Base-by-base conservation (phyloP, 2,329 filamentous ascomycete species). In the Septoria petroselini region DNA sequence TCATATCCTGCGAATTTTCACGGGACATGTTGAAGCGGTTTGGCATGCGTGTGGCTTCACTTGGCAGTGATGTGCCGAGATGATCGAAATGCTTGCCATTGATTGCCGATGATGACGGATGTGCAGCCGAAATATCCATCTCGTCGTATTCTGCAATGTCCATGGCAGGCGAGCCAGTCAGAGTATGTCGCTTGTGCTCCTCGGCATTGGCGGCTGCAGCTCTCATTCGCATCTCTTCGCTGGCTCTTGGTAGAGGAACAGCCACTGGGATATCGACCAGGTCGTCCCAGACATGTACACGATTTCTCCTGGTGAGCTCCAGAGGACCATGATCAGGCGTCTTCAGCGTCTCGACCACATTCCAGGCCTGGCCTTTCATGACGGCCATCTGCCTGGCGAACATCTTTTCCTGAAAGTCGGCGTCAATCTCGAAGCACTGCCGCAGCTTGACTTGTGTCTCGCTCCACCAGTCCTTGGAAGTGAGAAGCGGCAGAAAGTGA, bases 311-410 rank as follows among this genome's bases (percentile, higher is more conserved):
- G 3, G 93, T 97, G 45, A 98, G 80, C 71, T 97, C 93, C 14
- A 98, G 75, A 0, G 93, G 93, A 0, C 93, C 93, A 65, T 97
- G 91, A 64, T 97, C 93, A 0, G 82, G 77, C 14, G 87, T 87
- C 69, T 98, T 98, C 54, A 98, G 78, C 0, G 93, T 96, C 73
- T 98, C 93, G 3, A 98, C 93, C 0, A 98, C 93, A 66, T 98
- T 98, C 90, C 93, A 98, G 0, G 93, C 93, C 67, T 98, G 93
- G 8, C 93, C 93, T 71, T 98, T 98, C 89, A 98, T 95, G 52
- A 98, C 93, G 1, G 93, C 91, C 54, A 98, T 94, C 66, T 98
- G 93, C 59, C 88, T 84, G n/a, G 89, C 89, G 71, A 95, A 98
- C 93, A 98, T 98, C 70, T 88, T 86, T 72, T 98, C 93, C 68